Base-by-base conservation (phyloP, 805 yeast genomes). In the Schizosaccharomyces japonicus region DNA sequence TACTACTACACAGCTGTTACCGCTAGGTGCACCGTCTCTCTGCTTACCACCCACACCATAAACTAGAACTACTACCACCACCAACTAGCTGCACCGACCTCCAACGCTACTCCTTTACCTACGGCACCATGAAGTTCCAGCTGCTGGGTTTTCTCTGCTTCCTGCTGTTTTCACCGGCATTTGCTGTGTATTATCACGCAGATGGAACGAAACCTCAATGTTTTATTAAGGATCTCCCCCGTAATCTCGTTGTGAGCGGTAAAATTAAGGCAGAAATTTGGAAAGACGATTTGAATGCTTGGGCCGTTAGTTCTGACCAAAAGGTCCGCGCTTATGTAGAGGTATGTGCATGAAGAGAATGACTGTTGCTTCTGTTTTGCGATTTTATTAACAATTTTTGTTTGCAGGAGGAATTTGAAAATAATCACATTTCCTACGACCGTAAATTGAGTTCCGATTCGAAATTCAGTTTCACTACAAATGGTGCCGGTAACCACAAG, bases 401-500 rank as follows among this genome's bases (percentile, higher is more conserved):
- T n/a, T n/a, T 17, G 19, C 58, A 66, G 57, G 90, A 80, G 62
- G 72, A 80, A 3, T 85, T 85, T 56, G 94, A 83, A 63, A 75
- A 76, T 58, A 72, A 80, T 61, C 87, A 85, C 61, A 68, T 76
- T 50, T 93, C 83, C 25, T 76, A 76, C 32, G 61, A 68, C 50
- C 93, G 82, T 60, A 73, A 68, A 56, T 73, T 76, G 26, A 53
- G 68, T 2, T 64, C 80, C 10, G 62, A 60, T 34, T 80, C 83
- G 13, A 77, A 76, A 51, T 80, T 82, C 61, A 70, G 84, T 28
- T 84, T 81, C 66, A 78, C 85, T 10, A 80, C 95, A 1, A 64
- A 75, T 44, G 94, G 80, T 48, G 66, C 78, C 8, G 95, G 95
- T 33, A 92, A 80, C 59, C 95, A 84, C 66, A 69, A 70, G 56